These are phyloP conservation scores for Flaveria sonorensis DNA, from an alignment of 129 eudicot species.

Conservation along the genomic window DNA sequence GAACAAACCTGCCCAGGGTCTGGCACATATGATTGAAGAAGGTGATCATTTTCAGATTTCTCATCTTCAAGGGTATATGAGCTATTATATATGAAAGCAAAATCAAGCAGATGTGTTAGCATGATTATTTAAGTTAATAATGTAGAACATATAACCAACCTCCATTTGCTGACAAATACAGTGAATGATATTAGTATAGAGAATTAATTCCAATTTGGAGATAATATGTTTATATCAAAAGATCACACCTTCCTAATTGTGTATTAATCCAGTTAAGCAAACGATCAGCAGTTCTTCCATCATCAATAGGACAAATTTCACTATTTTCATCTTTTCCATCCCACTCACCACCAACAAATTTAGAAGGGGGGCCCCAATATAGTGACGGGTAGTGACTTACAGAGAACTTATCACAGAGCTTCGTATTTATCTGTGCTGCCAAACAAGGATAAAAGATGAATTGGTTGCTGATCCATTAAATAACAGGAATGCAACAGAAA, in stretches of 20 bases:
- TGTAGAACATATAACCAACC: too few species aligned
- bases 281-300: constrained; percentile 73
- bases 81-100: constrained; percentile 42
- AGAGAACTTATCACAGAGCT: constrained; percentile 85
- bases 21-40: constrained; percentile 50
- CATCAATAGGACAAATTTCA: constrained; percentile 60
- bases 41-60: constrained; percentile 61
- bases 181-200: not conserved
- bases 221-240: not conserved
- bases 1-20: constrained; percentile 74
- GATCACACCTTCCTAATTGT: constrained; percentile 62
- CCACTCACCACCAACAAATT: constrained; percentile 61
- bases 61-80: constrained; percentile 68
- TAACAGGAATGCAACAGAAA: not conserved
- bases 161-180: too few species aligned
- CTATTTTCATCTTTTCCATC: constrained; percentile 56
- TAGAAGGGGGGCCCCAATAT: constrained; percentile 74
- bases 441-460: constrained; percentile 47
- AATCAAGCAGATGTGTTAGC: constrained; percentile 9
- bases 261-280: constrained; percentile 80
- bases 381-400: constrained; percentile 75
- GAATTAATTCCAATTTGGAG: not conserved
- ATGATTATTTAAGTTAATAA: too few species aligned
- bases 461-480: constrained; percentile 39
- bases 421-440: constrained; percentile 93